Conservation (phyloP, 257 asterid species). For the Osmanthus fragrans region DNA sequence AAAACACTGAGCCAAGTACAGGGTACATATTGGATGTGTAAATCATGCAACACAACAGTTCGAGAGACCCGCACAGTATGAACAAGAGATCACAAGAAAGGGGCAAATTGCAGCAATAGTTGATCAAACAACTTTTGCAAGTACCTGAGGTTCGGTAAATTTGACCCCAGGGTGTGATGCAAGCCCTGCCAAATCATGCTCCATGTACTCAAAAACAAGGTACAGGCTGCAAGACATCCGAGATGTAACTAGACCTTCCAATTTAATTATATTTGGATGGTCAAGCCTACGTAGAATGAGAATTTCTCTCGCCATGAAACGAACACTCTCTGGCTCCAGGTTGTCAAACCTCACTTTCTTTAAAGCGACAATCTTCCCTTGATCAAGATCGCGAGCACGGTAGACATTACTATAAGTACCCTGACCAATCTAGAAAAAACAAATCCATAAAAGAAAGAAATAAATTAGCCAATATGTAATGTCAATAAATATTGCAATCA, state of each 20-base stretch:
- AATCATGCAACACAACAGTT: not conserved
- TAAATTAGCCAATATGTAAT: constrained; percentile 15
- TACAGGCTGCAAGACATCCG: constrained; percentile 95
- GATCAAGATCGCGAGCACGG: constrained; percentile 90
- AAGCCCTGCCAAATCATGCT: constrained; percentile 93
- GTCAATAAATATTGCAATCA: not conserved
- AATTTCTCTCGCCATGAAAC: constrained; percentile 97
- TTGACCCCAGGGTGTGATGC: constrained; percentile 82
- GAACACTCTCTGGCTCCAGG: constrained; percentile 94
- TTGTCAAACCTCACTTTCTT: constrained; percentile 96
- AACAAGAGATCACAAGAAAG: not conserved
- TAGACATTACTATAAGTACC: constrained; percentile 95
- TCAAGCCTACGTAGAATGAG: constrained; percentile 81
- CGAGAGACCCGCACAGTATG: not conserved
- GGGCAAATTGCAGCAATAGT: not conserved
- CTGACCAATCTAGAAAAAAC: constrained; percentile 74
- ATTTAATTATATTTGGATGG: constrained; percentile 85
- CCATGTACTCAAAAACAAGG: constrained; percentile 95
- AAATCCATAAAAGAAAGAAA: constrained; percentile 4
- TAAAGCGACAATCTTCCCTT: constrained; percentile 84
- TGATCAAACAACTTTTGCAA: constrained; percentile 10
- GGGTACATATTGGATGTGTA: not conserved
- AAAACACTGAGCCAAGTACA: not conserved
- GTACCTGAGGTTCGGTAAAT: constrained; percentile 91
- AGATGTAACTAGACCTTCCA: constrained; percentile 94